Percentiles rank a stretch among this genome's conserved stretches.
These are phyloP conservation scores for Porpolomopsis calyptriformis DNA, from an alignment of 768 basidiomycete species.

Conservation along the genomic window DNA sequence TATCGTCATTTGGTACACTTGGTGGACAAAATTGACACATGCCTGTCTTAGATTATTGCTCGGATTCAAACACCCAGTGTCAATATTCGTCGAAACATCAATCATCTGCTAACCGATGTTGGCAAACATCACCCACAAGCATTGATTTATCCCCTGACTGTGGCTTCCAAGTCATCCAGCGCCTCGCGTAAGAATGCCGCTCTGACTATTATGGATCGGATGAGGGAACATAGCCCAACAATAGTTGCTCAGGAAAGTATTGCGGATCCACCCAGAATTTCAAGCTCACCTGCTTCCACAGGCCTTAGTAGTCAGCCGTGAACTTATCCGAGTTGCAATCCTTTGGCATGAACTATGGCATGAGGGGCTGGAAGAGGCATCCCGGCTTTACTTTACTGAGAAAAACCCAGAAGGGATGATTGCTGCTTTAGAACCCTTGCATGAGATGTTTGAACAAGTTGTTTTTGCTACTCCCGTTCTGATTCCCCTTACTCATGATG, in stretches of 20 bases:
- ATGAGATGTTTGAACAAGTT: conserved; percentile 83
- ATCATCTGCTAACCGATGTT: conserved; percentile 79
- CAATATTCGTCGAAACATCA: conserved; percentile 82
- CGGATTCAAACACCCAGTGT: conserved; percentile 90
- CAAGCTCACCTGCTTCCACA: conserved; percentile 19
- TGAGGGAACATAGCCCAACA: conserved; percentile 80
- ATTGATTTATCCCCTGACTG: conserved; percentile 88
- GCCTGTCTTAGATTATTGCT: conserved; percentile 71
- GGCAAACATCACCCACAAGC: conserved; percentile 97
- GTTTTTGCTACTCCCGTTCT: conserved; percentile 15
- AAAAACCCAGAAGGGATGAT: conserved; percentile 98
- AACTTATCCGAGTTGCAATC: conserved; percentile 94
- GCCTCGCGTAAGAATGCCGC: conserved; percentile 73
- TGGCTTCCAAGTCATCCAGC: conserved; percentile 94
- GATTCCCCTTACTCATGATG: conserved; percentile 1
- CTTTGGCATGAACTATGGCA: conserved; percentile 99
- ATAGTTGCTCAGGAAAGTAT: conserved; percentile 74
- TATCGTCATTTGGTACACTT: conserved; percentile 19
- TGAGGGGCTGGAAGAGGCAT: conserved; percentile 96
- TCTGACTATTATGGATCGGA: conserved; percentile 76
- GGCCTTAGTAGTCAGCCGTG: conserved; percentile 83
- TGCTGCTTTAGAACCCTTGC: conserved; percentile 79
- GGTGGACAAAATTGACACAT: neutral
- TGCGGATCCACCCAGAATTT: neutral
- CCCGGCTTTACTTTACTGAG: conserved; percentile 91